A percentile compares a stretch with the other conserved stretches of the same genome.
phyloP scores from a whole-genome alignment of 176 grass and related monocot species.

The Cocos nucifera region DNA sequence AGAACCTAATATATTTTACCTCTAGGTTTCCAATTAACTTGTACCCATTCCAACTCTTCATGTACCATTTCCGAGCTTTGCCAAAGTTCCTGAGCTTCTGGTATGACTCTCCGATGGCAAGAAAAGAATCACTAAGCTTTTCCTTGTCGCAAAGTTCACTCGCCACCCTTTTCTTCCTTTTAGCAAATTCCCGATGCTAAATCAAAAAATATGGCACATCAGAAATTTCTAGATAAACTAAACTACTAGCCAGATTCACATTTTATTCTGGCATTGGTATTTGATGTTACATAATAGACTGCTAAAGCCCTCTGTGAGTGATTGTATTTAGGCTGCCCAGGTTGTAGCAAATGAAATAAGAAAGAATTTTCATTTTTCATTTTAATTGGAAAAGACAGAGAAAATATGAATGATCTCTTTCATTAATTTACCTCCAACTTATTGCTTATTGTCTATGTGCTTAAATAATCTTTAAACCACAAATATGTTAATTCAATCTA shows the following conservation, averaged over 20 bases:
- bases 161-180: conserved; percentile 74
- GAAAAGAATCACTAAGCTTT: conserved; percentile 68
- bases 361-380: no score
- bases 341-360: conserved; percentile 10
- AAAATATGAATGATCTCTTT: no score
- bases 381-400: no score
- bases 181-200: conserved; percentile 74
- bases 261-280: no score
- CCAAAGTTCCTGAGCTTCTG: conserved; percentile 80
- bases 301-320: no score
- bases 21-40: conserved; percentile 66
- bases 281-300: no score
- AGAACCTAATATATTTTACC: conserved; percentile 29
- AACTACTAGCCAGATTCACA: not conserved
- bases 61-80: conserved; percentile 88
- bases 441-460: no score
- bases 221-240: not conserved
- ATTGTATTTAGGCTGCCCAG: not conserved
- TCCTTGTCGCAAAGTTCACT: conserved; percentile 57
- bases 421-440: no score
- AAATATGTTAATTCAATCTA: no score
- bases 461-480: no score
- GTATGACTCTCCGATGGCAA: conserved; percentile 72
- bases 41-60: conserved; percentile 71
- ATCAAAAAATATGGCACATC: conserved; percentile 27